Conservation (phyloP, 73 alveolate species). For the Tetrahymena malaccensis region DNA sequence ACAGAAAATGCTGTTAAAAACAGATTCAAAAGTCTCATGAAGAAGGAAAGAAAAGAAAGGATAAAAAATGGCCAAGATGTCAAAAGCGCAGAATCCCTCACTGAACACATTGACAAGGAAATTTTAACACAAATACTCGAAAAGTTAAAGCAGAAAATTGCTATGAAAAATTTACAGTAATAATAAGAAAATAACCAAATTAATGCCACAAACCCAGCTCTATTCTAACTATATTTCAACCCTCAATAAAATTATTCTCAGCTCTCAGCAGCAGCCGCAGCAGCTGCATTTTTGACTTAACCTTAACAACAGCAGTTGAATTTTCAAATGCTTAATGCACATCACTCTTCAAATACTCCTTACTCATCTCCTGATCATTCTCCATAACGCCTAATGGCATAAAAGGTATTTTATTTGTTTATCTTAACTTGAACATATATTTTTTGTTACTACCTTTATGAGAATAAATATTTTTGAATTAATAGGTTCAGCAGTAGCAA, state of each 20-base stretch:
- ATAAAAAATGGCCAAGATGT: neutral
- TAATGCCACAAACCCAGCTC: neutral
- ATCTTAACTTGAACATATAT: neutral
- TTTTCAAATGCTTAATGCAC: neutral
- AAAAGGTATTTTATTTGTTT: neutral
- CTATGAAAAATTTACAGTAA: neutral
- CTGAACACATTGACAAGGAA: neutral
- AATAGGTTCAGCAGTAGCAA: neutral
- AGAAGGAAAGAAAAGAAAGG: conserved; percentile 18
- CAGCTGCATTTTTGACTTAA: neutral
- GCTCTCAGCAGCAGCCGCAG: neutral
- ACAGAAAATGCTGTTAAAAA: conserved; percentile 37
- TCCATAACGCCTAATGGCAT: neutral
- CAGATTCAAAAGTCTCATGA: conserved; percentile 28
- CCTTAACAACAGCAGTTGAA: neutral
- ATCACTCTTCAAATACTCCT: neutral
- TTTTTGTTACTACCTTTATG: neutral
- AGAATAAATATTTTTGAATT: neutral
- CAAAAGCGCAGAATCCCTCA: neutral
- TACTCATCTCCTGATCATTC: neutral
- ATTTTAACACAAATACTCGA: neutral
- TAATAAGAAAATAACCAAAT: neutral
- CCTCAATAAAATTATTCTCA: neutral
- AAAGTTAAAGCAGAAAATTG: neutral
- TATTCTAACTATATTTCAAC: neutral